Conservation (phyloP, 2,329 filamentous ascomycete genomes). For the Pseudocercospora vitis region DNA sequence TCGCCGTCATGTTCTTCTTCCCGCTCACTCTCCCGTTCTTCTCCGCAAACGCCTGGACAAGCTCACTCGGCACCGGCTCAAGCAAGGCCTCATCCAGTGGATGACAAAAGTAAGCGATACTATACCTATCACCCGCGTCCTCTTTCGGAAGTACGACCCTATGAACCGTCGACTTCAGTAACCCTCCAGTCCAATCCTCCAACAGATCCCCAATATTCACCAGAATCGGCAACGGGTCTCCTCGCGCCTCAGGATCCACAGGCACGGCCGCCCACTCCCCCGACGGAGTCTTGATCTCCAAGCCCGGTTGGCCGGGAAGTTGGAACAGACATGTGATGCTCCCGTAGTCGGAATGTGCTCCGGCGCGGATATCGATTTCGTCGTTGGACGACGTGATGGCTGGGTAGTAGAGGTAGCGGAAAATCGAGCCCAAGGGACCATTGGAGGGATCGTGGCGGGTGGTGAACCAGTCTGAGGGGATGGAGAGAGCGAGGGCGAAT, state of each 20-base stretch:
- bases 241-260: constrained; percentile 40
- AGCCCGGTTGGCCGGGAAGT: constrained; percentile 75
- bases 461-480: constrained; percentile 58
- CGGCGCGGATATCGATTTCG: constrained; percentile 71
- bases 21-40: constrained; percentile 34
- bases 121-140: constrained; percentile 34
- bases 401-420: constrained; percentile 56
- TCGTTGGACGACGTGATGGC: constrained; percentile 12
- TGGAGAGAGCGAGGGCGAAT: constrained; percentile 71
- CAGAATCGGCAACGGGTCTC: constrained; percentile 60
- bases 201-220: constrained; percentile 71
- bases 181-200: constrained; percentile 85
- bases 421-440: constrained; percentile 54
- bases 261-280: constrained; percentile 48
- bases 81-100: constrained; percentile 57
- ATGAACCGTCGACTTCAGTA: constrained; percentile 85
- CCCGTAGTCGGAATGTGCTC: constrained; percentile 87
- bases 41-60: constrained; percentile 46
- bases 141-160: constrained; percentile 70
- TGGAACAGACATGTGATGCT: constrained; percentile 75
- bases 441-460: constrained; percentile 56
- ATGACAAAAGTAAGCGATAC: constrained; percentile 61
- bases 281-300: constrained; percentile 70
- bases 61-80: constrained; percentile 55
- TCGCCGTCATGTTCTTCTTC: constrained; percentile 53